Base-by-base conservation (phyloP, 2,329 filamentous ascomycete genomes). In the Phyllosticta citribraziliensis region DNA sequence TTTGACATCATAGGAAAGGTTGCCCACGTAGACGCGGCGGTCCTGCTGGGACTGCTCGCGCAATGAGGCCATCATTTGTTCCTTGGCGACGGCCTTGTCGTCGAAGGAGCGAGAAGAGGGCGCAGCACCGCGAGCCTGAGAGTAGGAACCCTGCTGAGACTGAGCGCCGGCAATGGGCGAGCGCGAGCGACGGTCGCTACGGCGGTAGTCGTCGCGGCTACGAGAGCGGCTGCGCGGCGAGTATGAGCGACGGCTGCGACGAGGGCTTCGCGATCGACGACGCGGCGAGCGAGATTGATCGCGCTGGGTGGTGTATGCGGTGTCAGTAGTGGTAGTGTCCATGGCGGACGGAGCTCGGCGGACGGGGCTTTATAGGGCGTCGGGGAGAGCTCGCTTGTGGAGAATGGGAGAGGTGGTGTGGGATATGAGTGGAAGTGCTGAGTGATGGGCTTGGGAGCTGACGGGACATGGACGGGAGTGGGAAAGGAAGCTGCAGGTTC, bases 1-100 rank as follows among this genome's bases (percentile, higher is more conserved):
- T 82, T 99, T 99, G 76, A 99, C 94, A 82, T 99, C 94, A 81
- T 99, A 99, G 56, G 92, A 94, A 69, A 99, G 84, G 75, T 99
- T 99, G 78, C 94, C 94, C 75, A 99, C 94, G 76, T 99, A 99
- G 84, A 99, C 94, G 68, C 94, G 92, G 73, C 94, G 93, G 82
- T 99, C 94, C 79, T 99, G 94, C 76, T 97, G 94, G 64, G 94
- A 97, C 54, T 89, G 88, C 73, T 97, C 94, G 73, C 91, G 88
- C 70, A 97, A 88, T 73, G 85, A 91, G 78, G 86, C 88, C 90
- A 97, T 95, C 91, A 96, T 97, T 75, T 91, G 88, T 78, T 96
- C 91, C 78, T 94, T 92, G 70, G 88, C 88, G 65, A 82, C 86
- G 65, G 84, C 80, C 70, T 91, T 87, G 71, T 96, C 91, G 76